Evolutionary conservation across 768 basidiomycete species (phyloP), one percentile per base, ranked within the genome.

Genomic region (Calocybe indica): DNA sequence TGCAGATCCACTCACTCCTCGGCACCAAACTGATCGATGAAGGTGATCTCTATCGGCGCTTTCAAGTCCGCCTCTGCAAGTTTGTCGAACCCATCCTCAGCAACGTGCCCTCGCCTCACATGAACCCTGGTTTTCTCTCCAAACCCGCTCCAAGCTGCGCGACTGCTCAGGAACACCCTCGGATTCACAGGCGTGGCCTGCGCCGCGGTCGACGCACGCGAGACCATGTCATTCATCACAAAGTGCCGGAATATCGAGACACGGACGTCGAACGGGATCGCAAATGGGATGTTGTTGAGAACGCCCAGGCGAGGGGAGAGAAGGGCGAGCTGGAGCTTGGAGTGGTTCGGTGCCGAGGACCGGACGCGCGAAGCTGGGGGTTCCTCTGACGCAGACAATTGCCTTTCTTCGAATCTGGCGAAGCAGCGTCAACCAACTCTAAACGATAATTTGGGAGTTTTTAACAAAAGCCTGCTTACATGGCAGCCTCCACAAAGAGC

Each of bases 201-300:
- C 22, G 22, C 22, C 22, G 22, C 22, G 22, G 1, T 22, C 22
- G 22, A 22, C 22, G 48, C 14, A 8, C 43, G 58, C 33, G 60
- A 43, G 46, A 53, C 55, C 45, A 62, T 69, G 58, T 94, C 89
- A 55, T 79, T 84, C 37, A 70, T 64, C 42, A 97, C 79, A 62
- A 96, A 96, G 46, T 80, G 72, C 15, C 91, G 77, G 68, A 97
- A 95, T 40, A 97, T 91, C 34, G 81, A 77, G 8, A 97, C 89
- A n/a, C 95, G 83, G 1, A 82, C 79, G 44, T 87, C 83, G 67
- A 98, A 98, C 0, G 95, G 94, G 47, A 98, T 87, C 5, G 92
- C 82, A 67, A 96, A 96, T 0, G 94, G 95, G 48, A 98, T 88
- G 65, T 97, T 94, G 70, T 97, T 90, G 45, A 98, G 78, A 28